Percentiles rank a stretch among this genome's conserved stretches.
Evolutionary conservation across 1,284 basidiomycete species (phyloP).

Genomic region (Ceraceosorus bombacis): DNA sequence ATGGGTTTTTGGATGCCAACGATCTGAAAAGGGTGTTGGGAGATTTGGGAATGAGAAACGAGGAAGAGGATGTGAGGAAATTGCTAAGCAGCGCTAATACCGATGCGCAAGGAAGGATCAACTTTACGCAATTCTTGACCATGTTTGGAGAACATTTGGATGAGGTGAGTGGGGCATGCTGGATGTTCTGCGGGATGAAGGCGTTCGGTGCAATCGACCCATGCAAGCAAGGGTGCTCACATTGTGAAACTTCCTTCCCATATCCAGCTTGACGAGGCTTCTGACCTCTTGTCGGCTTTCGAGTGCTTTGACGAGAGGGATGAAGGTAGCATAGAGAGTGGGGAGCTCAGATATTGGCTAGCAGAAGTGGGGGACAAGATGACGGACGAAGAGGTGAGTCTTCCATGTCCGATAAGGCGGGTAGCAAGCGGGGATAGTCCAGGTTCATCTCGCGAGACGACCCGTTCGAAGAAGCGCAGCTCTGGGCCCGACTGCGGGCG

Average conservation of each 20-base stretch:
- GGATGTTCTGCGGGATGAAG: neutral
- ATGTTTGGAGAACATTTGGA: slow-evolving; percentile 42
- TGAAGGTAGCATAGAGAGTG: slow-evolving; percentile 35
- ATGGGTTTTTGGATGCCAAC: slow-evolving; percentile 43
- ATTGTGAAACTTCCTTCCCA: neutral
- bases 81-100: slow-evolving; percentile 3
- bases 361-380: slow-evolving; percentile 41
- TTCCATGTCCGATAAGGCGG: neutral
- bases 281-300: slow-evolving; percentile 40
- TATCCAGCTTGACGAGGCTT: slow-evolving; percentile 33
- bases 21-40: slow-evolving; percentile 44
- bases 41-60: slow-evolving; percentile 34
- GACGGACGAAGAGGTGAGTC: slow-evolving; percentile 28
- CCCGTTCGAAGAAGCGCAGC: no score
- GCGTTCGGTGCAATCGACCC: no score
- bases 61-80: slow-evolving; percentile 6
- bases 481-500: no score
- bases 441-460: no score
- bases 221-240: neutral
- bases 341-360: slow-evolving; percentile 37
- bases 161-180: slow-evolving; percentile 11
- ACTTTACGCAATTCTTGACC: slow-evolving; percentile 45
- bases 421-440: no score
- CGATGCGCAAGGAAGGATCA: slow-evolving; percentile 19
- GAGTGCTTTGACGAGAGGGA: slow-evolving; percentile 47